A percentile compares a stretch with the other conserved stretches of the same genome.
These are phyloP conservation scores for Rhizopus microsporus DNA, from an alignment of 371 early-diverging fungal species.

Conservation along the genomic window DNA sequence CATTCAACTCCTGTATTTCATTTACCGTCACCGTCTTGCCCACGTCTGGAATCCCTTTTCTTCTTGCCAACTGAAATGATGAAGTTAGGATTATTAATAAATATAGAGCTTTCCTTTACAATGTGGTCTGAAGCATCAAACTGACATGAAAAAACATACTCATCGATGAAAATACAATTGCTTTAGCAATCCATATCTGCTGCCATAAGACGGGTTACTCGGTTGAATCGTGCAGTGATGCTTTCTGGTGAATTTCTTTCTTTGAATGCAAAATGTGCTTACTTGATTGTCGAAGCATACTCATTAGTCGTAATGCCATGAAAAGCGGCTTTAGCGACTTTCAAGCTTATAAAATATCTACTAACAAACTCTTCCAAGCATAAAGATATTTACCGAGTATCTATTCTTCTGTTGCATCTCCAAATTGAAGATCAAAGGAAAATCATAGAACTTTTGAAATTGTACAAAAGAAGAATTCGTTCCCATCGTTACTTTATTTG, in stretches of 20 bases:
- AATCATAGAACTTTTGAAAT: no score
- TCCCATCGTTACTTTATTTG: no score
- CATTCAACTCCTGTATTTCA: no score
- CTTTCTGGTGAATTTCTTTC: conserved; percentile 3
- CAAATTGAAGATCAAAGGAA: no score
- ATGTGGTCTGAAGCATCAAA: neutral
- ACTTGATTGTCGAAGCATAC: neutral
- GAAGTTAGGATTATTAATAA: no score
- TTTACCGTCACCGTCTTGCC: no score
- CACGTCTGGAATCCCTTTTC: no score
- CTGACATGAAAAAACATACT: conserved; percentile 17
- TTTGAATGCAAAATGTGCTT: conserved; percentile 1
- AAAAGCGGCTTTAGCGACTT: conserved; percentile 1
- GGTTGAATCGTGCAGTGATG: neutral
- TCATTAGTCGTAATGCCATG: neutral
- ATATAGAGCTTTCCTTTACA: neutral
- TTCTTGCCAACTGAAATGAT: no score
- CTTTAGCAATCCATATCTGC: conserved; percentile 16
- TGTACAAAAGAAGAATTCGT: no score
- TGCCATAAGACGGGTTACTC: neutral
- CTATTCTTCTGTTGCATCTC: no score
- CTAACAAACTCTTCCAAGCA: neutral
- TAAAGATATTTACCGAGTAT: no score
- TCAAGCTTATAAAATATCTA: neutral
- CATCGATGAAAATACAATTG: conserved; percentile 11